Percentiles rank a stretch among this genome's conserved stretches.
Conservation (phyloP, 768 basidiomycete species). For the Trametes coccinea region DNA sequence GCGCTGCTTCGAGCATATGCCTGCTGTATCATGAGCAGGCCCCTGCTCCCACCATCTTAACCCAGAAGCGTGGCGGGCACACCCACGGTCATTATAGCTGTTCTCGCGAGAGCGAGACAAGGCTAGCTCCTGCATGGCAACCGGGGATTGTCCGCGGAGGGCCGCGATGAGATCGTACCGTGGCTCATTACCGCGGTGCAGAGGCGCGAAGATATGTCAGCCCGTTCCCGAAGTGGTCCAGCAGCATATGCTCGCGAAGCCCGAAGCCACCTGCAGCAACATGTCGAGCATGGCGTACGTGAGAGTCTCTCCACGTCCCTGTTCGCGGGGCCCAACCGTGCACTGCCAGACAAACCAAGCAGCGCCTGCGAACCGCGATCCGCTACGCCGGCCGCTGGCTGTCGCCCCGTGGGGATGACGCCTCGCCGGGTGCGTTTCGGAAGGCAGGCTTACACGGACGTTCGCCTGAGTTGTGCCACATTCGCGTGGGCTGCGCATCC, state of each 20-base stretch:
- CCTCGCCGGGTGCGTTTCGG: neutral
- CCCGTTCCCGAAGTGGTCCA: slow-evolving; percentile 1
- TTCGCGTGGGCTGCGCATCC: neutral
- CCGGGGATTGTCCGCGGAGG: neutral
- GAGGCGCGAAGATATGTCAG: neutral
- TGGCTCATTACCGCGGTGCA: slow-evolving; percentile 13
- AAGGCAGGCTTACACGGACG: neutral
- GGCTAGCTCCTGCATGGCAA: slow-evolving; percentile 1
- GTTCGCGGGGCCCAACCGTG: neutral
- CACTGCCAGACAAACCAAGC: neutral
- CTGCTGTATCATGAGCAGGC: neutral
- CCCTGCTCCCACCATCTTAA: neutral
- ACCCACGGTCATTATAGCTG: slow-evolving; percentile 4
- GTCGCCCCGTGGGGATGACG: neutral
- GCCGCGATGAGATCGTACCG: neutral
- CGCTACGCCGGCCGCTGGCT: neutral
- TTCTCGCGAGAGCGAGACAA: neutral
- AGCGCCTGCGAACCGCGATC: neutral
- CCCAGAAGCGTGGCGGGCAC: neutral
- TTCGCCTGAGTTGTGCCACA: neutral
- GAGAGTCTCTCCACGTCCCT: neutral
- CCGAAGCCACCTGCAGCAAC: slow-evolving; percentile 7
- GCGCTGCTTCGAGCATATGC: neutral
- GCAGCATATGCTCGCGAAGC: slow-evolving; percentile 15
- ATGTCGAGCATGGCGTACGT: slow-evolving; percentile 13